Evolutionary conservation across 805 yeast genomes (phyloP), one percentile per base, ranked within the genome.

Genomic region (Cyberlindnera meyerae): DNA sequence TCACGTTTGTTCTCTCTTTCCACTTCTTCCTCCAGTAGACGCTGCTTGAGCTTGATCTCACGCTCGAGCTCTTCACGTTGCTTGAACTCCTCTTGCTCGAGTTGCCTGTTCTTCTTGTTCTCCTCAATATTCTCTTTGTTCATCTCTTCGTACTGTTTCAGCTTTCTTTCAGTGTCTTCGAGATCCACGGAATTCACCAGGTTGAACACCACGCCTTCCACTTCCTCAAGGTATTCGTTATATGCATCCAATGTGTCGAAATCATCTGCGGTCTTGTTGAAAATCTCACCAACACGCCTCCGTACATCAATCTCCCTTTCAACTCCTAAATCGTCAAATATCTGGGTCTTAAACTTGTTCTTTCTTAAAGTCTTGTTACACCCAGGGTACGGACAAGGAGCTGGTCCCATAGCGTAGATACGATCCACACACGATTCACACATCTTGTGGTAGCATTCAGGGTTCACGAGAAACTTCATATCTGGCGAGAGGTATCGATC

Each of bases 381-480:
- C 35, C 81, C 79, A 4, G 88, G 83, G 58, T 89, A 90, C 1
- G 98, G 98, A 58, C 99, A 93, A 15, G 89, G 93, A 0, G 96
- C 93, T 0, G 98, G 98, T 4, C 99, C 99, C 34, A 83, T 65
- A 6, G 95, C 77, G 57, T 85, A 93, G 36, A 93, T 89, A 47
- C 98, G 73, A 60, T 93, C 97, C 29, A 90, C 97, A 63, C 98
- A 93, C 2, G 95, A 79, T 50, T 83, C 97, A 64, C 99, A 93
- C 60, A 93, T 90, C 68, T 87, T 90, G 58, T 93, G 99, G 57
- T 93, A 93, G 63, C 99, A 93, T 60, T 93, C 98, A 0, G 97
- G 95, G 52, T 93, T 93, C 46, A 93, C 88, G 37, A 90, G 74
- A 56, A 93, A 90, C 47, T 73, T 78, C 81, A 93, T 83, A 49